phyloP scores from a whole-genome alignment of 257 asterid genomes.

The Penstemon barbatus region DNA sequence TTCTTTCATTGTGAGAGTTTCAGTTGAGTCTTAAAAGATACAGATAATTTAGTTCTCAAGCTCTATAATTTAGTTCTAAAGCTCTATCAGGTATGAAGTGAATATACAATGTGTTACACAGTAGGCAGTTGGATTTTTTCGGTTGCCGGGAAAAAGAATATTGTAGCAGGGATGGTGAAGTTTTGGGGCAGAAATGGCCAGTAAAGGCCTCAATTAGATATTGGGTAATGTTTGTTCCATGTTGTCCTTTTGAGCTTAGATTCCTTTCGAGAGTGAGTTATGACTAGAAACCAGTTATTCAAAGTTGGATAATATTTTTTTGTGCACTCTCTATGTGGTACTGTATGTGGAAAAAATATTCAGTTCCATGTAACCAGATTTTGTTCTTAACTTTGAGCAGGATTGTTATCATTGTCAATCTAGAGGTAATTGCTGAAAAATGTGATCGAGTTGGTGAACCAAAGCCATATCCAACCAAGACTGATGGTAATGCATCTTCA shows the following conservation, averaged over 20 bases:
- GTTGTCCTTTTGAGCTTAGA: too few relatives aligned
- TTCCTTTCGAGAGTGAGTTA: too few relatives aligned
- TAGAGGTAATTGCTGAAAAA: slow-evolving; percentile 55
- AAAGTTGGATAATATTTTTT: too few relatives aligned
- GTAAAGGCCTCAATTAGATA: too few relatives aligned
- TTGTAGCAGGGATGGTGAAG: too few relatives aligned
- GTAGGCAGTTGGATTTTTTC: too few relatives aligned
- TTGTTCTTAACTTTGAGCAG: slow-evolving; percentile 48
- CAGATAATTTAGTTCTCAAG: background rate
- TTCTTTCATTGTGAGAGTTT: background rate
- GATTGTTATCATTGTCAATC: slow-evolving; percentile 70
- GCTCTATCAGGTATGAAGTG: background rate
- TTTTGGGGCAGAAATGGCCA: too few relatives aligned
- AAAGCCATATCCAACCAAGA: slow-evolving; percentile 34
- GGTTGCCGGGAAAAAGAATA: too few relatives aligned
- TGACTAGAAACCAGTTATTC: too few relatives aligned
- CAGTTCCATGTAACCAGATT: slow-evolving; percentile 12
- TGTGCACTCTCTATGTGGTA: background rate
- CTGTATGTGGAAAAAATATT: background rate
- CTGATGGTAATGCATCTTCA: slow-evolving; percentile 43
- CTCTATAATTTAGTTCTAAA: background rate
- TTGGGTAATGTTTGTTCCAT: too few relatives aligned
- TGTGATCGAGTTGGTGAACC: slow-evolving; percentile 82
- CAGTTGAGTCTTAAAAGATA: background rate
- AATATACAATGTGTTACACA: background rate